Evolutionary conservation across 352 stramenopile genomes (phyloP).

Genomic region (Aphanomyces stellatus): DNA sequence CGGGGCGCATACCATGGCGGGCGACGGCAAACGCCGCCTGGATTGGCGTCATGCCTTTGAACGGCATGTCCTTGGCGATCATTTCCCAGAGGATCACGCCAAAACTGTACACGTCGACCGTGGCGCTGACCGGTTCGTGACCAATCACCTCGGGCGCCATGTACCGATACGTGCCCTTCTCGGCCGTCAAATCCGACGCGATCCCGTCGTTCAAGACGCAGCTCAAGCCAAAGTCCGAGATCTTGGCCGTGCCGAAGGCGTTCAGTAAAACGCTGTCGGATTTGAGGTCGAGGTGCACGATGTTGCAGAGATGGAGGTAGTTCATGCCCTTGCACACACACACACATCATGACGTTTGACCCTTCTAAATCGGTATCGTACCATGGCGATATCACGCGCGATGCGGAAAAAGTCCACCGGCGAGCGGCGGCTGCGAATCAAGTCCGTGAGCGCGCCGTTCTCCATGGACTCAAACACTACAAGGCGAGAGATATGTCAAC

Average conservation of each 20-base stretch:
- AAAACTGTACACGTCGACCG: slow-evolving; percentile 94
- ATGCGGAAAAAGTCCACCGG: slow-evolving; percentile 77
- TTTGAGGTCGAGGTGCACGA: slow-evolving; percentile 94
- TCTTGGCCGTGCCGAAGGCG: slow-evolving; percentile 72
- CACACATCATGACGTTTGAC: neutral
- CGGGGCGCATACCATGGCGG: slow-evolving; percentile 72
- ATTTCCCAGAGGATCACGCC: slow-evolving; percentile 85
- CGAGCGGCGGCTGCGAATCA: slow-evolving; percentile 56
- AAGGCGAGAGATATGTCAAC: neutral
- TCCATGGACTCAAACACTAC: slow-evolving; percentile 84
- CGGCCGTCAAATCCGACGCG: slow-evolving; percentile 60
- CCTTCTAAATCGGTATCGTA: too few relatives aligned
- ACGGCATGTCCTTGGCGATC: slow-evolving; percentile 75
- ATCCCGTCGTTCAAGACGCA: slow-evolving; percentile 71
- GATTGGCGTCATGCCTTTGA: slow-evolving; percentile 71
- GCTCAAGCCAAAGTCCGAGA: slow-evolving; percentile 83
- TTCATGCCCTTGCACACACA: slow-evolving; percentile 85
- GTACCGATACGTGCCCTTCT: slow-evolving; percentile 88
- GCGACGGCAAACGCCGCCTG: slow-evolving; percentile 81
- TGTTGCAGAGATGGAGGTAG: slow-evolving; percentile 90
- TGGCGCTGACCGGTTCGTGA: slow-evolving; percentile 89
- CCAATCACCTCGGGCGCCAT: slow-evolving; percentile 94
- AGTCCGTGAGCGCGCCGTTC: slow-evolving; percentile 67
- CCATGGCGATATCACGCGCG: slow-evolving; percentile 67
- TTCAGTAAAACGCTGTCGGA: slow-evolving; percentile 90